Evolutionary conservation across 139 green algal genomes (phyloP), one percentile per base, ranked within the genome.

Genomic region (Chlorella sp.): DNA sequence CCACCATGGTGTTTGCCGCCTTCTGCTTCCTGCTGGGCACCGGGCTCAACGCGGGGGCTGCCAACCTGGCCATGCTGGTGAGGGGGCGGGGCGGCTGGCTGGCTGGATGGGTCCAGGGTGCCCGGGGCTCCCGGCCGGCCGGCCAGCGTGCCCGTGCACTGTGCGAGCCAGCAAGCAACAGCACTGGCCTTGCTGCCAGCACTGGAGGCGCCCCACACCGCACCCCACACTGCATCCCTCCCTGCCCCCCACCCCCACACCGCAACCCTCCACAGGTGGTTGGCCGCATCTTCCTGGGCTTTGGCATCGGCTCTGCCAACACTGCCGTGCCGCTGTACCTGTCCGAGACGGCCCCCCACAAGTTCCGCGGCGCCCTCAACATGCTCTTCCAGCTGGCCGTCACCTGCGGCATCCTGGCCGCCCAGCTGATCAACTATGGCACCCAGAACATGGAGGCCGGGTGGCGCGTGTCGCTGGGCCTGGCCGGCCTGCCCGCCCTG

Each of bases 251-350:
- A n/a, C n/a, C n/a, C n/a, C n/a, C n/a, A n/a, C n/a, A n/a, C n/a
- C n/a, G n/a, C n/a, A n/a, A n/a, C n/a, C n/a, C n/a, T n/a, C n/a
- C n/a, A n/a, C n/a, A n/a, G n/a, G n/a, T 97, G 75, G 83, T 96
- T 21, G 96, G 96, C 26, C 92, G 96, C 26, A 77, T 96, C 12
- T 85, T 96, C 32, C 89, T 98, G n/a, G 96, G 96, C 34, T 75
- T 98, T 21, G 96, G 95, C 28, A 94, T 98, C 22, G 95, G 95
- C 81, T 34, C 57, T 19, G 57, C 81, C 81, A 75, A 73, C 81
- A 53, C 57, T 0, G 34, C n/a, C 36, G n/a, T 53, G n/a, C 81
- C 57, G 11, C 57, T 75, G 9, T 86, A 94, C 87, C 91, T 92
- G 32, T 91, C 83, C 14, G 92, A 84, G 92, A 48, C 39, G 1